Conservation (phyloP, 257 asterid genomes). For the Ajuga chamaepitys region DNA sequence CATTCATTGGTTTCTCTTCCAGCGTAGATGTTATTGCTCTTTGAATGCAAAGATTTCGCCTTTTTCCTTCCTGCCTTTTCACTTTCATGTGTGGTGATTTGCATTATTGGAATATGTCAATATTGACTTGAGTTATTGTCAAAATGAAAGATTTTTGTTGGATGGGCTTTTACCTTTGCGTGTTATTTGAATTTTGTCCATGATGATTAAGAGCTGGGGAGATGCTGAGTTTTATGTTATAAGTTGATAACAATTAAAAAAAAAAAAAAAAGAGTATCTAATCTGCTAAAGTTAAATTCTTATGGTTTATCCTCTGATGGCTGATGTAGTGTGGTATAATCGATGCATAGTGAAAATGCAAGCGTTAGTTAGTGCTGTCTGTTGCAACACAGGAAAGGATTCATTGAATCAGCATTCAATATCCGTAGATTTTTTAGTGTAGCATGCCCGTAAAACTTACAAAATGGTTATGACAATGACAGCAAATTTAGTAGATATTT, state of each 20-base stretch:
- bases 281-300: background rate
- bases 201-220: background rate
- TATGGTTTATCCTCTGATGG: background rate
- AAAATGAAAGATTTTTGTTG: background rate
- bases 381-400: background rate
- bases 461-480: background rate
- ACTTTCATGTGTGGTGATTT: background rate
- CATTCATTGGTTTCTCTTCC: background rate
- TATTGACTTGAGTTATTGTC: background rate
- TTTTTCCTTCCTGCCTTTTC: background rate
- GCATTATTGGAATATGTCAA: background rate
- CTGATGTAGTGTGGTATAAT: background rate
- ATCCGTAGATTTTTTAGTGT: background rate
- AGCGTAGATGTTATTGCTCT: background rate
- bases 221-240: background rate
- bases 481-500: background rate
- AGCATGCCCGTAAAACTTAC: background rate
- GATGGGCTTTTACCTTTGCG: background rate
- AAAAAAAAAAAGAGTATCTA: background rate
- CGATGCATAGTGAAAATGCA: background rate
- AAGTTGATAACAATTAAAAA: too few relatives aligned
- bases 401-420: background rate
- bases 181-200: background rate
- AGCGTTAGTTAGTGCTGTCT: background rate
- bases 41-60: slow-evolving; percentile 7